phyloP scores from a whole-genome alignment of 305 asterid genomes.

The Solanum chacoense region DNA sequence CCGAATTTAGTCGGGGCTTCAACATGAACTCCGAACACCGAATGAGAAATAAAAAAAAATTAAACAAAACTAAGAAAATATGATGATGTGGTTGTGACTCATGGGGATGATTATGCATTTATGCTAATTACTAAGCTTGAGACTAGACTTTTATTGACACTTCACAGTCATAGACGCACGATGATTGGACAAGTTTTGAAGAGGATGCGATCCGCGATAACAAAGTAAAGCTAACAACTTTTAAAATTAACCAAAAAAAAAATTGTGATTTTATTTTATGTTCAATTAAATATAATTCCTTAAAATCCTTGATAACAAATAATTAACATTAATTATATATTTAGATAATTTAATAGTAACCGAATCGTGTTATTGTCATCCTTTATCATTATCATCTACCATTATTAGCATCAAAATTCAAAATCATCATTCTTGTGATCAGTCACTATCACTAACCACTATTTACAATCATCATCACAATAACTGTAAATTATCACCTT shows the following conservation, averaged over 20 bases:
- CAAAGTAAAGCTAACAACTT: neutral
- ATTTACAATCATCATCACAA: neutral
- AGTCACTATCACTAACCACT: neutral
- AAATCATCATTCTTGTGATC: neutral
- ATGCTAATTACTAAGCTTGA: neutral
- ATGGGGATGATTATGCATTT: too few species aligned
- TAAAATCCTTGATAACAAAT: neutral
- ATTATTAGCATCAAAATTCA: neutral
- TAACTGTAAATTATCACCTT: neutral
- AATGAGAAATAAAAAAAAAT: too few species aligned
- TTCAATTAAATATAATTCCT: neutral
- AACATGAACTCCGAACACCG: neutral
- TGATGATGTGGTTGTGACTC: neutral
- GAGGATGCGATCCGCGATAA: neutral
- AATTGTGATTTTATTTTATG: neutral
- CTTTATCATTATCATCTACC: neutral
- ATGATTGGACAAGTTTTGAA: neutral
- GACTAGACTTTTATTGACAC: neutral
- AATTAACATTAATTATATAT: neutral
- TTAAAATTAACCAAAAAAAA: neutral
- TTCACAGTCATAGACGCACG: neutral
- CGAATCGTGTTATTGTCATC: neutral
- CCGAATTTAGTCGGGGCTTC: neutral
- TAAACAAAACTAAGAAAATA: neutral
- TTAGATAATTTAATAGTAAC: neutral